phyloP scores from a whole-genome alignment of 2,329 filamentous ascomycete species.

The Lachnellula hyalina region DNA sequence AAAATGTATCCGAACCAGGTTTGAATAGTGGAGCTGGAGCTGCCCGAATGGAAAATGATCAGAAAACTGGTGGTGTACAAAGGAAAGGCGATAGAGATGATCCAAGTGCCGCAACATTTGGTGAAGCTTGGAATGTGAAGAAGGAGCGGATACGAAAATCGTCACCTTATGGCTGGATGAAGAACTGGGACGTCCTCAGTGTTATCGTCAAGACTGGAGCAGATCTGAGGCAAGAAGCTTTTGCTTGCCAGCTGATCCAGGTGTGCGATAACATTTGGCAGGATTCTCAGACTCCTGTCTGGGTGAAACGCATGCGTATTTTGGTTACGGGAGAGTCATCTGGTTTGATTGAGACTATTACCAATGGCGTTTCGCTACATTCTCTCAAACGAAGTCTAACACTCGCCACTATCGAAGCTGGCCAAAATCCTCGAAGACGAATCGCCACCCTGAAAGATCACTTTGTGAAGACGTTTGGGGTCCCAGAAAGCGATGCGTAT shows the following conservation, averaged over 20 bases:
- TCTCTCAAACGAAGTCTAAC: conserved; percentile 79
- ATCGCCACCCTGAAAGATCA: conserved; percentile 79
- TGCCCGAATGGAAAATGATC: conserved; percentile 83
- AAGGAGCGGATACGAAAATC: conserved; percentile 78
- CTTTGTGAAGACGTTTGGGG: conserved; percentile 74
- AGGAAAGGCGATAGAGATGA: conserved; percentile 79
- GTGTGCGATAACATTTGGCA: conserved; percentile 80
- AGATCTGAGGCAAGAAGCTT: conserved; percentile 78
- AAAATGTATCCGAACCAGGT: conserved; percentile 37
- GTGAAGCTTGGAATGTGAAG: conserved; percentile 80
- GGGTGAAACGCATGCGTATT: conserved; percentile 85
- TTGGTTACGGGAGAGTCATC: conserved; percentile 80
- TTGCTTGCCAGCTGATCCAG: conserved; percentile 78
- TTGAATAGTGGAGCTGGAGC: conserved; percentile 66
- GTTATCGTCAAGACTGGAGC: conserved; percentile 85
- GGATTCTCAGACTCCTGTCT: conserved; percentile 70
- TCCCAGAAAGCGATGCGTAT: conserved; percentile 63
- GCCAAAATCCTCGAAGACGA: conserved; percentile 65
- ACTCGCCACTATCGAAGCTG: conserved; percentile 66
- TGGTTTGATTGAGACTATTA: conserved; percentile 81
- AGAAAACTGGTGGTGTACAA: conserved; percentile 79
- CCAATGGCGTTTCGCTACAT: conserved; percentile 81
- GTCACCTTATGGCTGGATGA: conserved; percentile 83
- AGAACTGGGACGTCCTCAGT: conserved; percentile 82
- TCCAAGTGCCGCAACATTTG: conserved; percentile 79